Evolutionary conservation across 2,329 filamentous ascomycete genomes (phyloP).

Genomic region (Epichloe aotearoae): DNA sequence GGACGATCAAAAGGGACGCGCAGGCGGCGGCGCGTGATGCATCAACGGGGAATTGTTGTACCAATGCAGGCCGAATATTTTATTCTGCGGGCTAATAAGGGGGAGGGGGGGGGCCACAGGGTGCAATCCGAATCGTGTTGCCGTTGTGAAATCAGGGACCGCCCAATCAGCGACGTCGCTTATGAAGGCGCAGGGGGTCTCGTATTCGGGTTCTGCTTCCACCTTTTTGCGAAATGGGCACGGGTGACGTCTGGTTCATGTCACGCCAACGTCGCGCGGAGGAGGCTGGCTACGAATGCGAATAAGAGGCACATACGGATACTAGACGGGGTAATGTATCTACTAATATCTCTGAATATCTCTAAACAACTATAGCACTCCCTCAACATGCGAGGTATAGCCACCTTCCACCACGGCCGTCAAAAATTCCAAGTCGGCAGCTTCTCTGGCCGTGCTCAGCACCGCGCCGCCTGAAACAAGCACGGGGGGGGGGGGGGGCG

Average conservation of each 20-base stretch:
- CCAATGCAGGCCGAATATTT: not conserved
- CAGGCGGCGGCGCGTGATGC: not conserved
- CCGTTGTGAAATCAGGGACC: not conserved
- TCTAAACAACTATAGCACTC: too few relatives aligned
- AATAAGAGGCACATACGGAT: not conserved
- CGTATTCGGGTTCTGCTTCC: conserved; percentile 4
- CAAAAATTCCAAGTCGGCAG: conserved; percentile 9
- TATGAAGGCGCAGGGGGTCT: not conserved
- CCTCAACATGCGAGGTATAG: too few relatives aligned
- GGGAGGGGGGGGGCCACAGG: not conserved
- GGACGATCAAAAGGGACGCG: not conserved
- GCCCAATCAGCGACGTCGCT: conserved; percentile 2
- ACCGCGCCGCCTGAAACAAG: conserved; percentile 6
- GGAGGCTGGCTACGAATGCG: not conserved
- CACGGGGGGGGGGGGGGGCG: too few relatives aligned
- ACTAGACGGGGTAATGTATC: not conserved
- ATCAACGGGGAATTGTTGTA: not conserved
- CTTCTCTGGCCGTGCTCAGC: conserved; percentile 7
- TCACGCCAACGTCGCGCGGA: too few relatives aligned
- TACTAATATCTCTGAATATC: too few relatives aligned
- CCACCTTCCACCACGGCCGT: conserved; percentile 3
- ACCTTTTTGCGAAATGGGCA: too few relatives aligned
- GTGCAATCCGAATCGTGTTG: not conserved
- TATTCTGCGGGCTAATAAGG: not conserved
- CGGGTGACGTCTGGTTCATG: too few relatives aligned